Percentiles rank a stretch among this genome's conserved stretches.
Evolutionary conservation across 2,329 filamentous ascomycete species (phyloP).

Genomic region (Hypoxylon sp.): DNA sequence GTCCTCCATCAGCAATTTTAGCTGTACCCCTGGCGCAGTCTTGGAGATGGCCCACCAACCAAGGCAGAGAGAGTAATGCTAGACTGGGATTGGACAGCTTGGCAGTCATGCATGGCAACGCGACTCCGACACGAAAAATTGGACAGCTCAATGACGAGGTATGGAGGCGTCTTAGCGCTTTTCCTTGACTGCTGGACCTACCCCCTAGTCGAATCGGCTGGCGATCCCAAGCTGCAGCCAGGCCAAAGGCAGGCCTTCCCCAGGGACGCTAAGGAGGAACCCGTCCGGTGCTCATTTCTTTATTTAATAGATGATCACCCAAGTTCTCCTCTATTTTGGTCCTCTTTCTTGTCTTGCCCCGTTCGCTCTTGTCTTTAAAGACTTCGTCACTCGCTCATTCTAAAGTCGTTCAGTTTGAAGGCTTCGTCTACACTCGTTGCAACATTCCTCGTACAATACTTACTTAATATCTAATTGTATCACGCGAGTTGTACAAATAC

Average conservation of each 20-base stretch:
- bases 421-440: conserved; percentile 32
- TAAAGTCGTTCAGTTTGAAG: conserved; percentile 2
- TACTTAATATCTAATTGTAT: conserved; percentile 42
- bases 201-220: conserved; percentile 31
- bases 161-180: conserved; percentile 41
- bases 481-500: conserved; percentile 47
- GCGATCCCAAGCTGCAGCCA: conserved; percentile 32
- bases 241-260: conserved; percentile 37
- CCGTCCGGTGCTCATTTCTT: conserved; percentile 43
- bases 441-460: conserved; percentile 27
- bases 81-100: conserved; percentile 32
- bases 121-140: conserved; percentile 44
- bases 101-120: conserved; percentile 43
- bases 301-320: conserved; percentile 43
- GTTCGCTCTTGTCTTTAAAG: conserved; percentile 41
- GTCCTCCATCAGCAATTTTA: conserved; percentile 23
- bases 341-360: conserved; percentile 31
- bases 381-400: conserved; percentile 40
- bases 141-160: conserved; percentile 41
- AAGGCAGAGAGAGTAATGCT: conserved; percentile 34
- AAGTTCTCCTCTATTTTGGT: conserved; percentile 37
- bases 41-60: conserved; percentile 33
- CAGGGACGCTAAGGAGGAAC: conserved; percentile 40
- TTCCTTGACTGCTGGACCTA: conserved; percentile 32
- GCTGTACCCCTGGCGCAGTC: conserved; percentile 35